A percentile compares a stretch with the other conserved stretches of the same genome.
phyloP scores from a whole-genome alignment of 1,139 yeast genomes.

The Scheffersomyces titani region DNA sequence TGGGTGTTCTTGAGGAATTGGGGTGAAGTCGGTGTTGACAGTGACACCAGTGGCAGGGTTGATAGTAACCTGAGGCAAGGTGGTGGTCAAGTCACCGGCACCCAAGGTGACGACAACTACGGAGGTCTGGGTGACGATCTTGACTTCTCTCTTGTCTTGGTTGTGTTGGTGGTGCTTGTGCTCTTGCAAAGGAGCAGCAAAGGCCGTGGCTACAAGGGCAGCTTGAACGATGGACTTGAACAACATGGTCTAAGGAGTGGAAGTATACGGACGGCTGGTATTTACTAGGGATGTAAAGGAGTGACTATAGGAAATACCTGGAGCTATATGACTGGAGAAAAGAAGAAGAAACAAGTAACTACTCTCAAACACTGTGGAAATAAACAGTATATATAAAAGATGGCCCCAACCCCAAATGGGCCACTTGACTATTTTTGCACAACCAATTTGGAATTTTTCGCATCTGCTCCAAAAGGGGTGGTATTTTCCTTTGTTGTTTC shows the following conservation, averaged over 20 bases:
- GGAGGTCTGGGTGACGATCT: slow-evolving; percentile 32
- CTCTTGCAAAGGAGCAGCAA: slow-evolving; percentile 32
- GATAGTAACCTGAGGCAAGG: slow-evolving; percentile 6
- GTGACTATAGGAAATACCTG: slow-evolving; percentile 21
- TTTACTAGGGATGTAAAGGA: slow-evolving; percentile 23
- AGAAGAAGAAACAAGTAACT: neutral
- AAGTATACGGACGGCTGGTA: slow-evolving; percentile 4
- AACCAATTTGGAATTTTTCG: neutral
- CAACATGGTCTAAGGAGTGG: slow-evolving; percentile 17
- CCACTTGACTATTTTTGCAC: neutral
- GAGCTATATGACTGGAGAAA: neutral
- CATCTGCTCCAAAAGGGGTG: neutral
- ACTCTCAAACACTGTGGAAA: neutral
- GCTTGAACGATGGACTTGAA: slow-evolving; percentile 25
- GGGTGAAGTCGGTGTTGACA: slow-evolving; percentile 6
- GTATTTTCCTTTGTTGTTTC: neutral
- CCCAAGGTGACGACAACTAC: slow-evolving; percentile 16
- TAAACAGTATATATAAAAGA: neutral
- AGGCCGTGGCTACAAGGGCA: slow-evolving; percentile 22
- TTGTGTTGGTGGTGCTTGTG: slow-evolving; percentile 43
- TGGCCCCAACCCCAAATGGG: neutral
- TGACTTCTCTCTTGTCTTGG: slow-evolving; percentile 37
- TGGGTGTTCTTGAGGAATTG: slow-evolving; percentile 6
- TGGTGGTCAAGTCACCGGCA: slow-evolving; percentile 5
- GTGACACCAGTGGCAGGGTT: slow-evolving; percentile 9